A percentile compares a stretch with the other conserved stretches of the same genome.
Conservation (phyloP, 2,329 filamentous ascomycete species). For the Trichoderma afroharzianum region DNA sequence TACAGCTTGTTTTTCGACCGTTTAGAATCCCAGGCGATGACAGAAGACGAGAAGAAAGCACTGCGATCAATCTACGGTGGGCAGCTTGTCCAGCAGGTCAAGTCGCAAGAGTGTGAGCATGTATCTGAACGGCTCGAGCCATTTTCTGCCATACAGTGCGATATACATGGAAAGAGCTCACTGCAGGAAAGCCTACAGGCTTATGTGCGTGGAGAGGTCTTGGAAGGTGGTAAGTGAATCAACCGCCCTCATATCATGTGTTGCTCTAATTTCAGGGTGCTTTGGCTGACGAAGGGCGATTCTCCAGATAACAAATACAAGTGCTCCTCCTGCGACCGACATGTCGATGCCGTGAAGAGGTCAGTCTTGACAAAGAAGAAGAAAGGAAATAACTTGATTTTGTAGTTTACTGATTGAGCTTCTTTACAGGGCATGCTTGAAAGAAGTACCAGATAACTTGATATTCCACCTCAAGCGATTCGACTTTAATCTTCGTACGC, state of each 20-base stretch:
- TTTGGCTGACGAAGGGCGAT: neutral
- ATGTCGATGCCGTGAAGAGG: slow-evolving; percentile 91
- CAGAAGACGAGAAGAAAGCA: slow-evolving; percentile 62
- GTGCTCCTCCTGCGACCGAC: slow-evolving; percentile 81
- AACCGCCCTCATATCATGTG: neutral
- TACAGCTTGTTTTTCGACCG: slow-evolving; percentile 91
- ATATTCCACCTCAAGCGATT: slow-evolving; percentile 94
- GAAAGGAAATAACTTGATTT: neutral
- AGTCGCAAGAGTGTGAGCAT: slow-evolving; percentile 90
- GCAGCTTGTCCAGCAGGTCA: slow-evolving; percentile 88
- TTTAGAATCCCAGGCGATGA: slow-evolving; percentile 77
- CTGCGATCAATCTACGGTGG: slow-evolving; percentile 88
- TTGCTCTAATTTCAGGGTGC: neutral
- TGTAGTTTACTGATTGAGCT: slow-evolving; percentile 18
- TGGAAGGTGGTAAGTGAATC: slow-evolving; percentile 70
- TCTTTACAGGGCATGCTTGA: slow-evolving; percentile 70
- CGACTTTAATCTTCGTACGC: slow-evolving; percentile 72
- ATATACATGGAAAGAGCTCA: slow-evolving; percentile 85
- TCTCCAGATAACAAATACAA: slow-evolving; percentile 89
- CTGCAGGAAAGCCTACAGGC: slow-evolving; percentile 85
- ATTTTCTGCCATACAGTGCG: slow-evolving; percentile 92
- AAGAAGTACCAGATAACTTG: slow-evolving; percentile 87
- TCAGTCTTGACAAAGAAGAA: slow-evolving; percentile 30
- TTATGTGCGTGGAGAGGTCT: slow-evolving; percentile 93
- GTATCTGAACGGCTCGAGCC: slow-evolving; percentile 87